These are phyloP conservation scores for Physcomitrium patens DNA, from an alignment of 225 moss, liverwort and hornwort species.

Conservation along the genomic window DNA sequence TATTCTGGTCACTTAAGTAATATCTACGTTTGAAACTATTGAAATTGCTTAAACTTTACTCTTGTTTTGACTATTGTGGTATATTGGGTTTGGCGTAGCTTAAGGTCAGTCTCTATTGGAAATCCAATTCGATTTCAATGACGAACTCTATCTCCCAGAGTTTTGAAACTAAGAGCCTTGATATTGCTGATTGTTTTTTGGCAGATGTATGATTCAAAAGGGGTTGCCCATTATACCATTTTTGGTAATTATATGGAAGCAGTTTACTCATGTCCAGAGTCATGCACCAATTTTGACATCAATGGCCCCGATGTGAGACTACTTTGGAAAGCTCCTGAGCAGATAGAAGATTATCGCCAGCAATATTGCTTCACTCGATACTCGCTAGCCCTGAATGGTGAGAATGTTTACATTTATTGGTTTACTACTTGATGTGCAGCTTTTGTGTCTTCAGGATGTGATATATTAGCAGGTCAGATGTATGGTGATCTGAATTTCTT, in stretches of 20 bases:
- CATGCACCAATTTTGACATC: constrained; percentile 60
- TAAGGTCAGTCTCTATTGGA: neutral
- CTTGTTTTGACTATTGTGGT: constrained; percentile 6
- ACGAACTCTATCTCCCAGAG: neutral
- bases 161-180: constrained; percentile 14
- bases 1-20: constrained; percentile 1
- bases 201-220: constrained; percentile 82
- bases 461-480: constrained; percentile 13
- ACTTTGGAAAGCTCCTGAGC: constrained; percentile 78
- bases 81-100: constrained; percentile 3
- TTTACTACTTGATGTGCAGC: too few species aligned
- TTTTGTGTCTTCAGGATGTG: neutral
- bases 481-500: neutral
- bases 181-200: constrained; percentile 13
- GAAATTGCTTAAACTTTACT: neutral
- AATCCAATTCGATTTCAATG: constrained; percentile 7
- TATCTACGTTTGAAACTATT: neutral
- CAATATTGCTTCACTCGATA: constrained; percentile 95
- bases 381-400: constrained; percentile 85
- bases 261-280: constrained; percentile 75
- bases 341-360: constrained; percentile 90
- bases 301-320: constrained; percentile 57
- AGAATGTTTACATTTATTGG: constrained; percentile 23
- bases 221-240: constrained; percentile 65
- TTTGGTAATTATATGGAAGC: constrained; percentile 93